phyloP scores from a whole-genome alignment of 805 yeast genomes.

The Lipomyces mesembrius region DNA sequence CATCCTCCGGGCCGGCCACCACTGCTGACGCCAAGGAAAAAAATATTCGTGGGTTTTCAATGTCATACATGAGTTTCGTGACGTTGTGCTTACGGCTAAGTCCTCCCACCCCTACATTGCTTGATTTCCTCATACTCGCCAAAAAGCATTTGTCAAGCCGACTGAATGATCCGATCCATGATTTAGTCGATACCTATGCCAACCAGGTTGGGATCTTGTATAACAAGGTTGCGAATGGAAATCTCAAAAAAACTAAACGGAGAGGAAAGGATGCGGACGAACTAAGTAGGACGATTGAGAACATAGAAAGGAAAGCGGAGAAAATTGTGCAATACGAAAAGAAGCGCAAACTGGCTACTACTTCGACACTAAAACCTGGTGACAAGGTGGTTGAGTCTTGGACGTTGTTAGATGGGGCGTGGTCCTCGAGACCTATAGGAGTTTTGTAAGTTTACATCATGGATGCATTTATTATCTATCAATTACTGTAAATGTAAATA shows the following conservation, averaged over 20 bases:
- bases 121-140: conserved; percentile 13
- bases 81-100: conserved; percentile 5
- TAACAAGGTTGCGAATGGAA: not conserved
- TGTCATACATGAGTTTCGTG: not conserved
- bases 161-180: not conserved
- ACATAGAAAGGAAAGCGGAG: not conserved
- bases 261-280: not conserved
- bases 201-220: conserved; percentile 16
- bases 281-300: not conserved
- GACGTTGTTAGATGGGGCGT: conserved; percentile 11
- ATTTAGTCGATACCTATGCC: conserved; percentile 8
- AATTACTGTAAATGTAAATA: not conserved
- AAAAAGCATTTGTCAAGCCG: not conserved
- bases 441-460: conserved; percentile 8
- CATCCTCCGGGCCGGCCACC: not conserved
- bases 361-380: not conserved
- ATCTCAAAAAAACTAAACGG: not conserved
- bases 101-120: conserved; percentile 8
- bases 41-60: not conserved
- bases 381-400: not conserved
- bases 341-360: not conserved
- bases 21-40: not conserved
- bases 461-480: not conserved
- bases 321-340: not conserved
- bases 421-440: conserved; percentile 24